phyloP scores from a whole-genome alignment of 2,329 filamentous ascomycete genomes.

The Penicillium expansum region DNA sequence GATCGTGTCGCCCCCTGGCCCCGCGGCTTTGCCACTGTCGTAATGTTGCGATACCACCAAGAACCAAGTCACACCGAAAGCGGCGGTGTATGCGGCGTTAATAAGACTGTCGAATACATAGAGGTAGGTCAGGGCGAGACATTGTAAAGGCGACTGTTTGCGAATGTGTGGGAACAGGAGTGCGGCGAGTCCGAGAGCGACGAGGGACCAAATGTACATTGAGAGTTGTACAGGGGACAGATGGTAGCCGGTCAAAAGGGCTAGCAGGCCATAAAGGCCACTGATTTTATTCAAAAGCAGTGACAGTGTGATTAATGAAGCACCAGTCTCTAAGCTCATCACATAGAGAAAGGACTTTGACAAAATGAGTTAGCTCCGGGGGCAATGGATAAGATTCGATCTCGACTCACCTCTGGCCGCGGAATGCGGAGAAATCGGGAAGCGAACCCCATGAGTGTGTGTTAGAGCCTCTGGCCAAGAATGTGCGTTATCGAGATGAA shows the following conservation, averaged over 20 bases:
- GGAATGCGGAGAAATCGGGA: slow-evolving; percentile 49
- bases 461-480: slow-evolving; percentile 7
- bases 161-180: slow-evolving; percentile 78
- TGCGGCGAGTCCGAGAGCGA: slow-evolving; percentile 64
- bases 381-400: slow-evolving; percentile 6
- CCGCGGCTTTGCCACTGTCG: slow-evolving; percentile 44
- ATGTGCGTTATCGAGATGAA: slow-evolving; percentile 4
- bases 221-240: slow-evolving; percentile 80
- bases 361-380: slow-evolving; percentile 17
- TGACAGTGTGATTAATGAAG: slow-evolving; percentile 77
- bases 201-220: slow-evolving; percentile 85
- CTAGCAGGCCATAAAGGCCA: slow-evolving; percentile 84
- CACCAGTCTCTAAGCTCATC: slow-evolving; percentile 81
- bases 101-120: slow-evolving; percentile 79
- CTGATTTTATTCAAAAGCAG: slow-evolving; percentile 90
- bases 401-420: slow-evolving; percentile 44
- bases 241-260: slow-evolving; percentile 80
- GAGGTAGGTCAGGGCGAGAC: slow-evolving; percentile 76
- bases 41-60: slow-evolving; percentile 64
- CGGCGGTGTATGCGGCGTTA: slow-evolving; percentile 76
- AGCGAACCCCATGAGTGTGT: slow-evolving; percentile 36
- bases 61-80: slow-evolving; percentile 85
- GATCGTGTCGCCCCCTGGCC: slow-evolving; percentile 56
- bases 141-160: slow-evolving; percentile 73
- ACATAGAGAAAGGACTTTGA: slow-evolving; percentile 76